A percentile compares a stretch with the other conserved stretches of the same genome.
Conservation (phyloP, 768 basidiomycete genomes). For the Rhodotorula graminis region DNA sequence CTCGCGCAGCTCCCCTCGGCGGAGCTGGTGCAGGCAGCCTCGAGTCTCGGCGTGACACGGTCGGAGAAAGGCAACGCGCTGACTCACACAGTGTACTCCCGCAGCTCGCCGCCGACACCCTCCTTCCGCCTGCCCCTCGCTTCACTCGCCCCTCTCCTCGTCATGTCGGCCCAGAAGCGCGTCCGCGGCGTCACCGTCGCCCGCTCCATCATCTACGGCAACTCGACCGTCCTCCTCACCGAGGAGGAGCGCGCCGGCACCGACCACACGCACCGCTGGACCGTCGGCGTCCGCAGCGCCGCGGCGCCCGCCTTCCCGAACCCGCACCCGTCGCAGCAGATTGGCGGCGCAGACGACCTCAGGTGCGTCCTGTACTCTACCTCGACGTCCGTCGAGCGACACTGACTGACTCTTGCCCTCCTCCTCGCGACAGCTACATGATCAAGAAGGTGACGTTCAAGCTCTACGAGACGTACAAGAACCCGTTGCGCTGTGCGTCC, state of each 20-base stretch:
- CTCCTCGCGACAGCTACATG: constrained; percentile 58
- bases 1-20: background rate
- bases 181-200: constrained; percentile 67
- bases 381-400: no score
- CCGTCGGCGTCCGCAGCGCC: constrained; percentile 86
- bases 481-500: constrained; percentile 70
- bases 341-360: constrained; percentile 42
- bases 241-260: constrained; percentile 62
- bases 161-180: constrained; percentile 8
- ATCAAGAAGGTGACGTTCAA: constrained; percentile 96
- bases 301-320: constrained; percentile 56
- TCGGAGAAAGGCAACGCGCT: no score
- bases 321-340: constrained; percentile 31
- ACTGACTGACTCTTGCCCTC: background rate
- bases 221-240: constrained; percentile 74
- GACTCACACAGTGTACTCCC: no score
- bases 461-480: constrained; percentile 91
- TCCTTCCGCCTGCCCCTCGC: no score
- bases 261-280: constrained; percentile 95
- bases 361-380: constrained; percentile 2
- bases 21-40: no score
- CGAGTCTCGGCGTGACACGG: no score
- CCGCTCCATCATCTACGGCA: constrained; percentile 92
- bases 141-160: no score
- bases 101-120: no score